Percentiles rank a stretch among this genome's conserved stretches.
phyloP scores from a whole-genome alignment of 768 basidiomycete genomes.

The Plicaturopsis crispa region DNA sequence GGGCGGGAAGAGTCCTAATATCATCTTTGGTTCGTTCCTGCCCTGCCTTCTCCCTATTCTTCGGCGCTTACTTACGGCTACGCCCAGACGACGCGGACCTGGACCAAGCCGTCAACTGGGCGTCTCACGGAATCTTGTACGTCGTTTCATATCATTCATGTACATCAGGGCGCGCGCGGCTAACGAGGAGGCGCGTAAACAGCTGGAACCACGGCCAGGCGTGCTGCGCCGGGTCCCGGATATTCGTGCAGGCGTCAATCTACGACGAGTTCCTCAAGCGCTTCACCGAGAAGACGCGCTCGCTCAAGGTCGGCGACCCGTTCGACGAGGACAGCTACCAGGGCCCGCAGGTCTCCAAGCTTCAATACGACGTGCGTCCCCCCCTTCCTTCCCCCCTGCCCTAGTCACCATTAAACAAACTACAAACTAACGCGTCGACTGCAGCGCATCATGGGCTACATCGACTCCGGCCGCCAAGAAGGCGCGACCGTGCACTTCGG shows the following conservation, averaged over 20 bases:
- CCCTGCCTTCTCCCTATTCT: too few species aligned
- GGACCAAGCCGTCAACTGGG: conserved; percentile 68
- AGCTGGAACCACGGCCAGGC: conserved; percentile 73
- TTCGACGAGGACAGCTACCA: conserved; percentile 54
- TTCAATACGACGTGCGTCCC: conserved; percentile 59
- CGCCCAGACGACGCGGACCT: conserved; percentile 69
- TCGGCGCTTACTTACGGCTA: too few species aligned
- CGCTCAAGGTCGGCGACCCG: conserved; percentile 64
- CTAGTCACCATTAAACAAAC: background rate
- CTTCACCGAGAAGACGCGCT: conserved; percentile 47
- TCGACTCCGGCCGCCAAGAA: conserved; percentile 62
- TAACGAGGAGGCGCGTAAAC: conserved; percentile 2
- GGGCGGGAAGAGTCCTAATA: conserved; percentile 66
- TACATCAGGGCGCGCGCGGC: conserved; percentile 4
- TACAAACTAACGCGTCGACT: conserved; percentile 5
- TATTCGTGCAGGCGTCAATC: conserved; percentile 72
- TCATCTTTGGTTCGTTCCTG: too few species aligned
- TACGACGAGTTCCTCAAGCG: conserved; percentile 69
- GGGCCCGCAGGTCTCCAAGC: conserved; percentile 74
- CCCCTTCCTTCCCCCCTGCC: background rate
- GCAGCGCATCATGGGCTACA: conserved; percentile 72
- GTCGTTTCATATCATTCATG: conserved; percentile 20
- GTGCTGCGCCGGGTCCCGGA: conserved; percentile 76
- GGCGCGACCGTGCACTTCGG: conserved; percentile 65
- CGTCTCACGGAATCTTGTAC: conserved; percentile 66